Base-by-base conservation (phyloP, 139 green algal genomes). In the Picochlorum sp. region DNA sequence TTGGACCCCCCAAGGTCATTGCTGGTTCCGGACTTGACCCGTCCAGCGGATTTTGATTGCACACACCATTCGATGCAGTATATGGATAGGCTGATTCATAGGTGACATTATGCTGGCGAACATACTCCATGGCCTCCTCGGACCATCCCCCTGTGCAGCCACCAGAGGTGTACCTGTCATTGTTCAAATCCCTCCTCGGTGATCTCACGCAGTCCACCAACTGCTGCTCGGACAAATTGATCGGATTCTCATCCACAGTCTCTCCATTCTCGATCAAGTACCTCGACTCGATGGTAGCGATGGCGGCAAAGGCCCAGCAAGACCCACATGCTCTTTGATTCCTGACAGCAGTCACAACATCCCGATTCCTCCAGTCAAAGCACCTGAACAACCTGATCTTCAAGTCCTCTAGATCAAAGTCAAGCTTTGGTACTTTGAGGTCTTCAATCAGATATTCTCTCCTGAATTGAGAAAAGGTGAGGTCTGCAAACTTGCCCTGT, bases 251-350 rank as follows among this genome's bases (percentile, higher is more conserved):
- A 49, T 16, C 8, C 3, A 28, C 45, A 21, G 14, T 66, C 6
- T 46, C 18, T 41, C 32, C 58, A 4, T 46, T 73, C 30, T 46
- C 47, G 23, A 73, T 73, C 21, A 68, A 38, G 44, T 68, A 73
- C 7, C 38, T 18, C 7, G 66, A 73, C 56, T 73, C 66, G 10
- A 73, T 26, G 6, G 66, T 58, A 6, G 28, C 58, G 16, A 30
- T 24, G 23, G 66, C 58, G 4, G 66, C 58, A 50, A 61, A 73
- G 15, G 66, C 66, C 66, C 66, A 73, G 66, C 66, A 73, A 2
- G 58, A 69, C 41, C 66, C 66, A 47, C 66, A 73, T 3, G 14
- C 30, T 21, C 51, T 8, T 59, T 59, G 51, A 34, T 41, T 59
- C 11, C 23, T 59, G 26, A 59, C 51, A 32, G 0, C 13, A 2